Percentiles rank a stretch among this genome's conserved stretches.
phyloP scores from a whole-genome alignment of 768 basidiomycete genomes.

The Hericium alpestre region DNA sequence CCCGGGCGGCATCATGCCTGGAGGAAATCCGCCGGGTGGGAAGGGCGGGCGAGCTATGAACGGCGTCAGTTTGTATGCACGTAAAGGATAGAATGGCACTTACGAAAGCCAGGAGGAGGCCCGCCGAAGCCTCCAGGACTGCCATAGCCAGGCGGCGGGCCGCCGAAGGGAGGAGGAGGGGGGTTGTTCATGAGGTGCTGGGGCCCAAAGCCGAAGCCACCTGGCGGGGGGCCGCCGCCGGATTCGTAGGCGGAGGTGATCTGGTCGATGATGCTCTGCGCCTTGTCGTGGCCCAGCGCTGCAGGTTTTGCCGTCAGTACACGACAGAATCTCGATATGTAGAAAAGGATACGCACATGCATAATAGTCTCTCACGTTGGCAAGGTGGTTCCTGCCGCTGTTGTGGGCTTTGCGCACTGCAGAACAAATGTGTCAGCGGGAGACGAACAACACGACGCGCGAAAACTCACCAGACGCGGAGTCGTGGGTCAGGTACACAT shows the following conservation, averaged over 20 bases:
- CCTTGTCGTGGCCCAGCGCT: conserved; percentile 93
- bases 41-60: conserved; percentile 55
- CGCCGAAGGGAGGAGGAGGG: conserved; percentile 35
- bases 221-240: conserved; percentile 75
- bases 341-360: conserved; percentile 44
- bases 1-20: conserved; percentile 46
- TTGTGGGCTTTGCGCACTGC: conserved; percentile 97
- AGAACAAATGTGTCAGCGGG: conserved; percentile 2
- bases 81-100: neutral
- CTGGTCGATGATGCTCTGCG: conserved; percentile 96
- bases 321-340: conserved; percentile 8
- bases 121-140: conserved; percentile 29
- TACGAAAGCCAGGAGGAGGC: conserved; percentile 10
- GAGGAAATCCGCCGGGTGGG: conserved; percentile 46
- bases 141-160: conserved; percentile 44
- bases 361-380: conserved; percentile 96
- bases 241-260: conserved; percentile 90
- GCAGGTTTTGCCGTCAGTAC: neutral
- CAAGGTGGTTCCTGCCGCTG: conserved; percentile 90
- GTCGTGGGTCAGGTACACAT: conserved; percentile 90
- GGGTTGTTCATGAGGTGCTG: conserved; percentile 50
- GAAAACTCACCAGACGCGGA: conserved; percentile 68
- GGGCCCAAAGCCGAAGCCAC: conserved; percentile 79
- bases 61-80: neutral
- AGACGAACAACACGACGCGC: neutral